These are phyloP conservation scores for Aspergillus haitiensis DNA, from an alignment of 495 filamentous ascomycete species.

Conservation along the genomic window DNA sequence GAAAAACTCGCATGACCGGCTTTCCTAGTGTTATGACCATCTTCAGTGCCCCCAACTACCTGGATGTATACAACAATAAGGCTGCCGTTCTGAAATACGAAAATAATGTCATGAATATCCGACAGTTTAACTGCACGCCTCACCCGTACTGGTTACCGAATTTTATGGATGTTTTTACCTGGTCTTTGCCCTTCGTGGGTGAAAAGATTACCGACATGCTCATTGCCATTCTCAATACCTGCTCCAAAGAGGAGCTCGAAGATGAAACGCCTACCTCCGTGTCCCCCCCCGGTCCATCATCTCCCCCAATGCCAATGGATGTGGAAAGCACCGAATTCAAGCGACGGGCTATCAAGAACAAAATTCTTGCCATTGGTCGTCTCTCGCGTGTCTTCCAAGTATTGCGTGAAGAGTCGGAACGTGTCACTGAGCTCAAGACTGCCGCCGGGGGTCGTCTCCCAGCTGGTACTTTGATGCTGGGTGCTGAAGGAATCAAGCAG, in stretches of 20 bases:
- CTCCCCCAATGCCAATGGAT: conserved; percentile 69
- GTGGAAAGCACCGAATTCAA: conserved; percentile 87
- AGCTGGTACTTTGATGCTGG: conserved; percentile 94
- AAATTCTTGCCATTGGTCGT: conserved; percentile 95
- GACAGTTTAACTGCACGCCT: conserved; percentile 98
- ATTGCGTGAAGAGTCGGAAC: conserved; percentile 92
- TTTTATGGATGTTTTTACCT: conserved; percentile 99
- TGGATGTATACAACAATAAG: conserved; percentile 99
- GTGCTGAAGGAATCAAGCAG: conserved; percentile 97
- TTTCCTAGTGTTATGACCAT: conserved; percentile 99
- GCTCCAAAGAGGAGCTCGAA: conserved; percentile 93
- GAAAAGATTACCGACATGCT: conserved; percentile 99
- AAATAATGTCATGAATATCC: conserved; percentile 99
- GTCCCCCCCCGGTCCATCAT: conserved; percentile 63
- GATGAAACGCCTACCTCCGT: conserved; percentile 71
- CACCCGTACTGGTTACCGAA: conserved; percentile 99
- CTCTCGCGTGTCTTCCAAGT: conserved; percentile 98
- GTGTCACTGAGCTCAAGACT: conserved; percentile 96
- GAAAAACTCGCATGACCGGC: conserved; percentile 95
- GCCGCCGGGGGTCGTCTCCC: conserved; percentile 91
- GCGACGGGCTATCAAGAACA: conserved; percentile 96
- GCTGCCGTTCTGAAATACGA: conserved; percentile 98
- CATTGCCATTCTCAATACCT: conserved; percentile 95
- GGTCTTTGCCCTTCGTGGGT: conserved; percentile 97
- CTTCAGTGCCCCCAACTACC: conserved; percentile 97